Percentiles rank a stretch among this genome's conserved stretches.
Evolutionary conservation across 805 yeast genomes (phyloP).

Genomic region (Ogataea neopini): DNA sequence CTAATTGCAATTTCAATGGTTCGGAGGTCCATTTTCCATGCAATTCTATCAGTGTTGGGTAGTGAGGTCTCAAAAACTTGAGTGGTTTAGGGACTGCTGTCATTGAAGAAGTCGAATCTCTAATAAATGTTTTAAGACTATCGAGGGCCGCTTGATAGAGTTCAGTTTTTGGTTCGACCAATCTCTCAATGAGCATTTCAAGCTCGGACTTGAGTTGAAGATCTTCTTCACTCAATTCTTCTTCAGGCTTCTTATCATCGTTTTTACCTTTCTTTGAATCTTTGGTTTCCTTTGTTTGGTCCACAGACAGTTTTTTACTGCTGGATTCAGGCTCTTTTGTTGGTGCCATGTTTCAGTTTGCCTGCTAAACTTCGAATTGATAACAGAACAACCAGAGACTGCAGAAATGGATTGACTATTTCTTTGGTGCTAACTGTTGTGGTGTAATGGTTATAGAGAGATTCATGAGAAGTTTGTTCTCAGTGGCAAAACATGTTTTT

Average conservation of each 20-base stretch:
- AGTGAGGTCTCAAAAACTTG: conserved; percentile 90
- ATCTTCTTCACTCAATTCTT: conserved; percentile 93
- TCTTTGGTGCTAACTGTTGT: not conserved
- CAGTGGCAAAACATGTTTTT: conserved; percentile 23
- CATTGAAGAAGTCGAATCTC: conserved; percentile 96
- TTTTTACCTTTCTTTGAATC: conserved; percentile 20
- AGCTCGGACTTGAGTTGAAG: conserved; percentile 81
- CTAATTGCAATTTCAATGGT: conserved; percentile 56
- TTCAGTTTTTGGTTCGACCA: conserved; percentile 53
- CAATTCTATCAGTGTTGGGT: conserved; percentile 61
- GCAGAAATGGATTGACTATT: not conserved
- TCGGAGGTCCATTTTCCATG: conserved; percentile 64
- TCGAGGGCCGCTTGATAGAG: conserved; percentile 64
- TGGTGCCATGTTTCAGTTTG: conserved; percentile 24
- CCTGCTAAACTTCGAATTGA: not conserved
- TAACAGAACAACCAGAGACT: not conserved
- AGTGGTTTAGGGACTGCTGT: conserved; percentile 99
- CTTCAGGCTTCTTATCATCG: conserved; percentile 45
- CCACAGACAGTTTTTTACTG: conserved; percentile 11
- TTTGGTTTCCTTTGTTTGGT: conserved; percentile 17
- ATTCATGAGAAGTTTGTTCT: not conserved
- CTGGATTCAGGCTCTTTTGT: conserved; percentile 24
- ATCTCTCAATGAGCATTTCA: conserved; percentile 81
- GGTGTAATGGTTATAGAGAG: not conserved
- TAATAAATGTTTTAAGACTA: conserved; percentile 72